Evolutionary conservation across 2,329 filamentous ascomycete species (phyloP).

Genomic region (Colletotrichum siamense): DNA sequence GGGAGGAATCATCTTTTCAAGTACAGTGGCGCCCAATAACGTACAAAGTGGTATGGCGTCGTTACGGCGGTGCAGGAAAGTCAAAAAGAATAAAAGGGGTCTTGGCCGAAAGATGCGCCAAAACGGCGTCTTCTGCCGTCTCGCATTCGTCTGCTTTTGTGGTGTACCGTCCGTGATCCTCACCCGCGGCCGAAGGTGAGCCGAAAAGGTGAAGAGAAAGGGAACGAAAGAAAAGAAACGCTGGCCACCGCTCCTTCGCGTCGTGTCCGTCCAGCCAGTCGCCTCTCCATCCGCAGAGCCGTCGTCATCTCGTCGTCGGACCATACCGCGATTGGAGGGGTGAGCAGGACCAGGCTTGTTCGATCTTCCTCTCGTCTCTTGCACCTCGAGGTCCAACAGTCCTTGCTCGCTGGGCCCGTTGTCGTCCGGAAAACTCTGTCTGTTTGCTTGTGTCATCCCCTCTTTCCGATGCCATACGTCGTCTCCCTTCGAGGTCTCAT

Average conservation of each 20-base stretch:
- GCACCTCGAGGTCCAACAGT: background rate
- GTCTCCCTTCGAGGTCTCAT: background rate
- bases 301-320: constrained; percentile 8
- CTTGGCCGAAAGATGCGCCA: background rate
- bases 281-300: background rate
- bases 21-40: background rate
- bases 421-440: constrained; percentile 10
- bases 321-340: background rate
- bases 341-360: background rate
- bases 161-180: background rate
- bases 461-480: background rate
- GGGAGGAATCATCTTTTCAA: background rate
- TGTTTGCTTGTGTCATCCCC: background rate
- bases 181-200: background rate
- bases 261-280: background rate
- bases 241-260: background rate
- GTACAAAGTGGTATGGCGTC: background rate
- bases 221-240: background rate
- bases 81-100: background rate
- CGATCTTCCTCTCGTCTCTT: background rate
- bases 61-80: background rate
- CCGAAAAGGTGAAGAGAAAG: background rate
- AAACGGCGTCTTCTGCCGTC: background rate
- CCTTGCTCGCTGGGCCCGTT: background rate
- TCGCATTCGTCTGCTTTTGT: background rate